These are phyloP conservation scores for Solanum pennellii DNA, from an alignment of 257 asterid genomes.

Conservation along the genomic window DNA sequence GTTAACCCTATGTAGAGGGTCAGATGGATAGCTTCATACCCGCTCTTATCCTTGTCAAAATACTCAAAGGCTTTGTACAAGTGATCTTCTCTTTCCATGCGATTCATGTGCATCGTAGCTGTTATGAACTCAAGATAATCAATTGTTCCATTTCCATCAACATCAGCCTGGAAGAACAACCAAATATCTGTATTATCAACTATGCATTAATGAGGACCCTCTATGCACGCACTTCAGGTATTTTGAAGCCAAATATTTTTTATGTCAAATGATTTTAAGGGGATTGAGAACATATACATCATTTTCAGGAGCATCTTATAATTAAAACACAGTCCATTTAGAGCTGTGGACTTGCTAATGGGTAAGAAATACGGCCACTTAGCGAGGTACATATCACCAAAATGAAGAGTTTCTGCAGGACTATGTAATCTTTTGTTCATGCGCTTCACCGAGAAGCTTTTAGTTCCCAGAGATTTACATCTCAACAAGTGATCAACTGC, in stretches of 20 bases:
- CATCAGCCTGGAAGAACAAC: conserved; percentile 58
- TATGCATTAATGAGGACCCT: neutral
- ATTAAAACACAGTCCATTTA: neutral
- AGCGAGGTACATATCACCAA: neutral
- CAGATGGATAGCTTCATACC: conserved; percentile 26
- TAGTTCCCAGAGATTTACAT: neutral
- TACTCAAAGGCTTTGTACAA: conserved; percentile 79
- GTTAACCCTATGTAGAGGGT: neutral
- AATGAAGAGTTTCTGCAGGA: neutral
- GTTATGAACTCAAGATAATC: conserved; percentile 83
- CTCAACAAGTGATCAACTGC: neutral
- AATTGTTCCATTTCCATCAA: conserved; percentile 81
- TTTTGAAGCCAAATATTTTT: neutral
- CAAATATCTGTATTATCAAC: neutral
- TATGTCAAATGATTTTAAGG: neutral
- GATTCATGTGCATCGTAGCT: conserved; percentile 95
- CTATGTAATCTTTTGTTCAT: neutral
- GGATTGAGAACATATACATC: neutral
- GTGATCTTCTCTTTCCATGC: conserved; percentile 83
- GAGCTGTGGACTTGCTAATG: neutral
- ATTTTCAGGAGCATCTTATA: neutral
- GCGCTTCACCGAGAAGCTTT: neutral
- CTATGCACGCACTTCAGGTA: neutral
- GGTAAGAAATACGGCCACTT: neutral
- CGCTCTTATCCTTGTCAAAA: conserved; percentile 91